These are phyloP conservation scores for Pichia inconspicua DNA, from an alignment of 1,139 yeast species.

Conservation along the genomic window DNA sequence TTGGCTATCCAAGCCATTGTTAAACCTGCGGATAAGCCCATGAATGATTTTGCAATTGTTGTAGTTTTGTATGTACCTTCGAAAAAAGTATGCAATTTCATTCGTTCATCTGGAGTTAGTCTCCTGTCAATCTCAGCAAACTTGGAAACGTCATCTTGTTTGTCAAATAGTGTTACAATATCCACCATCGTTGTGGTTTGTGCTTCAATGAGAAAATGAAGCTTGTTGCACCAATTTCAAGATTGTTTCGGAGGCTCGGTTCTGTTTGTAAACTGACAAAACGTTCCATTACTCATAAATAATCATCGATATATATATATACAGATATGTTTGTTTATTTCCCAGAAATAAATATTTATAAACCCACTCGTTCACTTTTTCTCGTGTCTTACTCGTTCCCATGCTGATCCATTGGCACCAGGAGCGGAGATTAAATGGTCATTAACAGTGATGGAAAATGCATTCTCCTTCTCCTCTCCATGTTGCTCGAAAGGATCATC, in stretches of 20 bases:
- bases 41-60: conserved; percentile 15
- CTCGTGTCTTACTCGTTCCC: conserved; percentile 14
- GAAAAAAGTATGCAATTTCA: conserved; percentile 18
- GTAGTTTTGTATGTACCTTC: conserved; percentile 15
- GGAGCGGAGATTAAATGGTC: conserved; percentile 8
- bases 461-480: background rate
- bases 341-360: no score
- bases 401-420: conserved; percentile 9
- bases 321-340: no score
- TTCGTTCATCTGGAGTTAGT: conserved; percentile 17
- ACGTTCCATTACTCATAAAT: no score
- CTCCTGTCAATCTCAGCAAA: background rate
- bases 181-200: background rate
- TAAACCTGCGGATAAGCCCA: conserved; percentile 22
- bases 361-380: background rate
- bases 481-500: background rate
- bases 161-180: conserved; percentile 13
- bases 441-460: background rate
- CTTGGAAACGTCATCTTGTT: conserved; percentile 11
- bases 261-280: no score
- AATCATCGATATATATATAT: no score
- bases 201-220: background rate
- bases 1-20: conserved; percentile 20
- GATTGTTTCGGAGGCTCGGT: background rate
- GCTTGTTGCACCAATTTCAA: background rate